These are phyloP conservation scores for Breynia disticha DNA, from an alignment of 441 rosid genomes.

Conservation along the genomic window DNA sequence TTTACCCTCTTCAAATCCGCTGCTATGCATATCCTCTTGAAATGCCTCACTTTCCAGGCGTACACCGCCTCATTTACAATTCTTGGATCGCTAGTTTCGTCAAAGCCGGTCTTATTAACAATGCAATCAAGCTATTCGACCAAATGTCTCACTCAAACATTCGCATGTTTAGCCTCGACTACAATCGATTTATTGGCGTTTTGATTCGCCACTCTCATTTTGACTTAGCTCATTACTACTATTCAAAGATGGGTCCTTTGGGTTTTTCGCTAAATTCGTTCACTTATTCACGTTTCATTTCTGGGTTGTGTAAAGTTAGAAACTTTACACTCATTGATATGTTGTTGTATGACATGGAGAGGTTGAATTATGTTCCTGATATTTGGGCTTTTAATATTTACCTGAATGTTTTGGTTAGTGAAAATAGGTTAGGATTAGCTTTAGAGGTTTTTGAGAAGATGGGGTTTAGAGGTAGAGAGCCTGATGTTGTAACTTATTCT, in stretches of 20 bases:
- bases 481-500: conserved; percentile 79
- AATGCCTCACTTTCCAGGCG: conserved; percentile 82
- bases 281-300: conserved; percentile 87
- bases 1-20: conserved; percentile 3
- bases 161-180: conserved; percentile 64
- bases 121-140: conserved; percentile 77
- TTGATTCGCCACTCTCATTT: conserved; percentile 49
- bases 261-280: conserved; percentile 69
- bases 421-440: conserved; percentile 40
- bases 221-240: conserved; percentile 59
- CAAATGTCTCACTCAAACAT: conserved; percentile 72
- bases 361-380: conserved; percentile 53
- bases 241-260: conserved; percentile 45
- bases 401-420: conserved; percentile 55
- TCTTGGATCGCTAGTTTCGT: conserved; percentile 51
- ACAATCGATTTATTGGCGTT: conserved; percentile 80
- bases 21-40: conserved; percentile 61
- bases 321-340: conserved; percentile 44
- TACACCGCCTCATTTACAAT: conserved; percentile 75
- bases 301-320: conserved; percentile 58
- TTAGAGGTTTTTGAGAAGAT: conserved; percentile 48
- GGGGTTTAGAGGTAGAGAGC: conserved; percentile 48
- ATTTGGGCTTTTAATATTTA: conserved; percentile 73
- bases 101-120: conserved; percentile 61
- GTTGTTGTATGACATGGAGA: conserved; percentile 62